A percentile compares a stretch with the other conserved stretches of the same genome.
These are phyloP conservation scores for Tetracentron sinense DNA, from an alignment of 164 flowering plant species.

Conservation along the genomic window DNA sequence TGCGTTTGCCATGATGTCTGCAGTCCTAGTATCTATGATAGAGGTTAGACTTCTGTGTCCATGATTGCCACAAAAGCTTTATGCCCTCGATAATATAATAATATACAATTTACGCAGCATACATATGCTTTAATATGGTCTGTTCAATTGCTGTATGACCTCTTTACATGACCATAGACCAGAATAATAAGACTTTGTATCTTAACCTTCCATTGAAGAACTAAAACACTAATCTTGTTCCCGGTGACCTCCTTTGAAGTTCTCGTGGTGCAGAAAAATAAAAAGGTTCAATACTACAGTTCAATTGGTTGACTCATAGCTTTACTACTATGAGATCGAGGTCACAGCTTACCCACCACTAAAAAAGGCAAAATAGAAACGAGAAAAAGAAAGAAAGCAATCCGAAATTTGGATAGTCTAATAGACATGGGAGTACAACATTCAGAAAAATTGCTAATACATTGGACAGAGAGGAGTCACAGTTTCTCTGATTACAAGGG, in stretches of 20 bases:
- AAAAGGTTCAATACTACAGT: neutral
- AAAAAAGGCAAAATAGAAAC: too few species aligned
- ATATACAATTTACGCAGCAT: neutral
- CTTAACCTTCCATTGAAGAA: neutral
- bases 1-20: slow-evolving; percentile 53
- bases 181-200: neutral
- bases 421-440: too few species aligned
- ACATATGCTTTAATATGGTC: neutral
- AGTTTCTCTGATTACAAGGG: too few species aligned
- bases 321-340: too few species aligned
- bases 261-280: neutral
- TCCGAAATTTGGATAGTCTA: too few species aligned
- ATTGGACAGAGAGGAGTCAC: too few species aligned
- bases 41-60: slow-evolving; percentile 31
- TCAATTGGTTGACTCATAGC: too few species aligned
- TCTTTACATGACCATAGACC: neutral
- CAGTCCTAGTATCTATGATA: slow-evolving; percentile 44
- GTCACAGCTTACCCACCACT: too few species aligned
- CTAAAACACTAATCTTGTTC: neutral
- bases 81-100: neutral
- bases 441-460: too few species aligned
- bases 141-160: neutral
- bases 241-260: neutral
- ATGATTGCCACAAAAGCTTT: neutral
- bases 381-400: too few species aligned